These are phyloP conservation scores for Teratosphaeria gauchensis DNA, from an alignment of 2,329 filamentous ascomycete species.

Conservation along the genomic window DNA sequence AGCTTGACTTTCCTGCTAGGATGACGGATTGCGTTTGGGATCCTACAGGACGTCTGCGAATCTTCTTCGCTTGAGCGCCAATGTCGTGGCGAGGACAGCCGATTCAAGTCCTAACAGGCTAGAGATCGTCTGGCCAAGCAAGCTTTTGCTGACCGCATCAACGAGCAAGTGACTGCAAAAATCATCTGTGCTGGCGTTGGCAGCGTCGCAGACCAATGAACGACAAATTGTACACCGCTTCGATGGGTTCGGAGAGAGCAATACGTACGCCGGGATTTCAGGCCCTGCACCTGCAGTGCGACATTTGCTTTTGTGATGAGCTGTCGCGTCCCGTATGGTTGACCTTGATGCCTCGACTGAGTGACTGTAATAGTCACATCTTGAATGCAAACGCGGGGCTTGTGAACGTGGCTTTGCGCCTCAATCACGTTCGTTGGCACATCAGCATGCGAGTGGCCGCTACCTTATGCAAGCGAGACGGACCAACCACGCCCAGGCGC, in stretches of 20 bases:
- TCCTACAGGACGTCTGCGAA: no score
- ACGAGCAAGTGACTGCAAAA: not conserved
- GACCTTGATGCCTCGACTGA: not conserved
- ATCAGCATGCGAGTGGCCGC: not conserved
- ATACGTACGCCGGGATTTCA: not conserved
- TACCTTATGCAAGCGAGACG: not conserved
- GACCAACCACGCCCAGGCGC: not conserved
- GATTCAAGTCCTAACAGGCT: not conserved
- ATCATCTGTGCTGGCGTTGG: not conserved
- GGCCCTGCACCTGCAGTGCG: not conserved
- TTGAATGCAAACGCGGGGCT: not conserved
- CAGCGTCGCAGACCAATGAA: not conserved
- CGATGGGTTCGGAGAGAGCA: not conserved
- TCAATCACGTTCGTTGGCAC: not conserved
- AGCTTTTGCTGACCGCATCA: not conserved
- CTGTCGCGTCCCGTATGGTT: not conserved
- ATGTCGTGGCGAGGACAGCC: no score
- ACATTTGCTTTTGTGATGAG: not conserved
- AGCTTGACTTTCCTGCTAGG: no score
- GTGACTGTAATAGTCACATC: not conserved
- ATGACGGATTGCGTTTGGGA: no score
- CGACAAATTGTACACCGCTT: not conserved
- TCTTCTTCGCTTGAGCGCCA: no score
- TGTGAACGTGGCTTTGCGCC: not conserved
- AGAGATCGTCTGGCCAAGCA: not conserved